Evolutionary conservation across 768 basidiomycete species (phyloP).

Genomic region (Phylloporus sp.): DNA sequence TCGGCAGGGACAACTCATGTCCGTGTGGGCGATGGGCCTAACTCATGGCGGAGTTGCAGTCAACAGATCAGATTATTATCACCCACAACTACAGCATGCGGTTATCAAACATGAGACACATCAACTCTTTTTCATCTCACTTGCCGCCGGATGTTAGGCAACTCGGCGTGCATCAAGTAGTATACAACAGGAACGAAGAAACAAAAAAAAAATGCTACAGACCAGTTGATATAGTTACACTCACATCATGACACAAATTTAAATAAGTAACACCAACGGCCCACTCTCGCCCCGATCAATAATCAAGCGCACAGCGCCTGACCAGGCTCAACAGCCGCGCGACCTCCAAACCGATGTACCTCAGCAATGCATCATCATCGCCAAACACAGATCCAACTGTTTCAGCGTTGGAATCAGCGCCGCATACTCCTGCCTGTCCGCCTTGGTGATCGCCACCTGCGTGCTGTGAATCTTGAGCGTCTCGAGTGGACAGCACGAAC

Average conservation of each 20-base stretch:
- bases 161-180: background rate
- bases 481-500: slow-evolving; percentile 22
- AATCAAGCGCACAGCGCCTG: background rate
- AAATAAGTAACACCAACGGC: background rate
- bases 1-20: too few relatives aligned
- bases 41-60: too few relatives aligned
- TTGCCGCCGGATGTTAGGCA: background rate
- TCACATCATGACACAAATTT: background rate
- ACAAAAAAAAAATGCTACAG: background rate
- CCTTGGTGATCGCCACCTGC: slow-evolving; percentile 11
- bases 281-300: background rate
- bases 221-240: background rate
- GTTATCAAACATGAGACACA: background rate
- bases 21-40: too few relatives aligned
- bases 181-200: background rate
- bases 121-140: background rate
- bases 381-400: slow-evolving; percentile 12
- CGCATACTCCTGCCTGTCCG: slow-evolving; percentile 9
- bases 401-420: slow-evolving; percentile 18
- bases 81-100: background rate
- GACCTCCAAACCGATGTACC: background rate
- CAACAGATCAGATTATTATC: too few relatives aligned
- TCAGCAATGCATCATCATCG: slow-evolving; percentile 5
- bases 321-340: background rate
- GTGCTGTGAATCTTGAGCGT: slow-evolving; percentile 11